Evolutionary conservation across 2,329 filamentous ascomycete genomes (phyloP).

Genomic region (Aspergillus intermedius): DNA sequence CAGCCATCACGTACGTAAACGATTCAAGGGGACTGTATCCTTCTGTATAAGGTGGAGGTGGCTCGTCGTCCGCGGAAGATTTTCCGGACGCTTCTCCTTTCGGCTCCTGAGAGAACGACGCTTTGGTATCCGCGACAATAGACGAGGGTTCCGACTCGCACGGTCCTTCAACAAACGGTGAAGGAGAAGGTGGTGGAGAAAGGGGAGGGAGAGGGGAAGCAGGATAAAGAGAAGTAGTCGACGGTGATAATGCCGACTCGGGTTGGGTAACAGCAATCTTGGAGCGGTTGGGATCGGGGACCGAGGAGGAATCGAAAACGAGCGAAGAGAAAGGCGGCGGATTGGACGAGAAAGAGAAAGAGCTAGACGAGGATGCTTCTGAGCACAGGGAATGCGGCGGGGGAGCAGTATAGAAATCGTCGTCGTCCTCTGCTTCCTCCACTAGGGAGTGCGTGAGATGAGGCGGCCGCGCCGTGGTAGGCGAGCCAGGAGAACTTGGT

Average conservation of each 20-base stretch:
- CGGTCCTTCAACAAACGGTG: conserved; percentile 46
- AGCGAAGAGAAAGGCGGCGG: conserved; percentile 61
- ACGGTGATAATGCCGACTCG: conserved; percentile 42
- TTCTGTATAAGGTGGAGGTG: conserved; percentile 91
- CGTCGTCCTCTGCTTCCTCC: conserved; percentile 34
- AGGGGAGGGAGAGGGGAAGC: conserved; percentile 45
- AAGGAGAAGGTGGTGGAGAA: conserved; percentile 47
- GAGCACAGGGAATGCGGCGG: conserved; percentile 33
- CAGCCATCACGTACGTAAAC: conserved; percentile 96
- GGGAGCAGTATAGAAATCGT: conserved; percentile 34
- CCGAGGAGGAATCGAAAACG: conserved; percentile 44
- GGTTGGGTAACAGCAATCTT: conserved; percentile 43
- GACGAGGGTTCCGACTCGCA: conserved; percentile 42
- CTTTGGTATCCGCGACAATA: conserved; percentile 69
- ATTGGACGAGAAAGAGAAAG: conserved; percentile 50
- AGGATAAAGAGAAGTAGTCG: conserved; percentile 42
- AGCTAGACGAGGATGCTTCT: conserved; percentile 41
- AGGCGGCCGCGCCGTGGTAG: conserved; percentile 40
- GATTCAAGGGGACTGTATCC: conserved; percentile 84
- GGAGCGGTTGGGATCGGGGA: conserved; percentile 30
- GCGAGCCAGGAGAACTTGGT: conserved; percentile 27
- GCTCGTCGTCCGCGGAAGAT: conserved; percentile 72
- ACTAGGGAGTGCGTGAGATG: conserved; percentile 30
- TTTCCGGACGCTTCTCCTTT: conserved; percentile 69
- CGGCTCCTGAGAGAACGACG: conserved; percentile 71